Evolutionary conservation across 345 rosid species (phyloP), one percentile per base, ranked within the genome.

Genomic region (Sonneratia caseolaris): DNA sequence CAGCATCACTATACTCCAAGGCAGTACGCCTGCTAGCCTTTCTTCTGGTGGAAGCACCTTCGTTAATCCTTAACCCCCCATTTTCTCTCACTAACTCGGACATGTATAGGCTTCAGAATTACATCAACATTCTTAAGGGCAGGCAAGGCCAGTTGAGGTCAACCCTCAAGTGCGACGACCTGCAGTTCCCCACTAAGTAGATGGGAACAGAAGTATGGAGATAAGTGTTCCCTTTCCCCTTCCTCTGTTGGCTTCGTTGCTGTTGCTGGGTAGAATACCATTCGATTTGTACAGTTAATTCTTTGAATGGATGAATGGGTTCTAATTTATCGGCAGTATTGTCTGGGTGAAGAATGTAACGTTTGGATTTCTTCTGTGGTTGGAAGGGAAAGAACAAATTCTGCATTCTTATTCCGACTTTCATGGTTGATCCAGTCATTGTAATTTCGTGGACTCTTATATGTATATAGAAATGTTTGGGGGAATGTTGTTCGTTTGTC

Each of bases 21-120:
- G 98, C 98, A n/a, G 86, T 88, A 72, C 82, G 82, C 21, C 81
- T 95, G 81, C 74, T 95, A 67, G 81, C 82, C 64, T 92, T 95
- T 78, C 97, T 95, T 74, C 74, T 90, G 69, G 89, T 88, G 65
- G 99, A 95, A 81, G 99, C 99, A 47, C 96, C 96, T 9, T 86
- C 90, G 10, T 92, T 92, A 71, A 83, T 86, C 73, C 83, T 95
- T 47, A 95, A 89, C 74, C 99, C 98, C 16, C 93, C 96, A 0
- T 82, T 95, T 73, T 92, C 94, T 24, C 94, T 95, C 71, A 90
- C 99, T 74, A 92, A 89, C 83, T 87, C 96, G 10, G 92, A 87
- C 70, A 84, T 88, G 67, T 81, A 79, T 70, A 85, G 96, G 71
- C 96, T 95, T 16, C 81, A 82, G 21, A 82, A 70, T 19, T 95